Base-by-base conservation (phyloP, 371 early-diverging fungal genomes). In the Mortierella sp. region DNA sequence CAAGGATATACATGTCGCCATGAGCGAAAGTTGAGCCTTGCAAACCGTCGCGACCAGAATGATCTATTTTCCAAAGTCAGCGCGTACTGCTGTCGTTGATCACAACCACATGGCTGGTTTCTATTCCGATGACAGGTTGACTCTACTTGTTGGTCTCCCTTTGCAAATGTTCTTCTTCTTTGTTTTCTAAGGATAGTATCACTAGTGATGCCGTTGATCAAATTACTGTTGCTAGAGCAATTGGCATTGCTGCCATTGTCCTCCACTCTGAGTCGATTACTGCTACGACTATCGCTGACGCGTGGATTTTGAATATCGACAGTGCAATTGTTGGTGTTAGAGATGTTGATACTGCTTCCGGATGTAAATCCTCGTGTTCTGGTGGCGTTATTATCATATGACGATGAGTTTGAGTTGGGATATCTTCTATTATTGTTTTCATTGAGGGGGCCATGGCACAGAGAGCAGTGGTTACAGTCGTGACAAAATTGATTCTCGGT, bases 101-200 rank as follows among this genome's bases (percentile, higher is more conserved):
- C 60, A 23, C 28, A 53, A 5, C 53, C 28, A 22, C 53, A 53
- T 26, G 26, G 4, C 7, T 10, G 22, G 9, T 28, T 53, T 53
- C 28, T 53, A 22, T 53, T 17, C 53, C 53, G 53, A 53, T 6
- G 28, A 53, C 53, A 26, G 13, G 5, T 53, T 23, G 23, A 13
- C 26, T 53, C 28, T 53, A 28, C 53, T 53, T 28, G 67, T 53
- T 53, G 67, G 23, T 51, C 34, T 9, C 51, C 54, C 22, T 29
- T 35, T 62, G 63, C 73, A 42, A 56, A 61, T 51, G 56, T 37
- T 31, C 63, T 45, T 61, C 67, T 66, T 57, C 73, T 72, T 55
- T 56, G 61, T 37, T 65, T 66, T 49, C 67, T 61, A 8, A 72
- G 62, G 35, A 66, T 42, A 58, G 70, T 63, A 32, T 61, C 66